Evolutionary conservation across 495 filamentous ascomycete genomes (phyloP), one percentile per base, ranked within the genome.

Genomic region (Cercophora newfieldiana): DNA sequence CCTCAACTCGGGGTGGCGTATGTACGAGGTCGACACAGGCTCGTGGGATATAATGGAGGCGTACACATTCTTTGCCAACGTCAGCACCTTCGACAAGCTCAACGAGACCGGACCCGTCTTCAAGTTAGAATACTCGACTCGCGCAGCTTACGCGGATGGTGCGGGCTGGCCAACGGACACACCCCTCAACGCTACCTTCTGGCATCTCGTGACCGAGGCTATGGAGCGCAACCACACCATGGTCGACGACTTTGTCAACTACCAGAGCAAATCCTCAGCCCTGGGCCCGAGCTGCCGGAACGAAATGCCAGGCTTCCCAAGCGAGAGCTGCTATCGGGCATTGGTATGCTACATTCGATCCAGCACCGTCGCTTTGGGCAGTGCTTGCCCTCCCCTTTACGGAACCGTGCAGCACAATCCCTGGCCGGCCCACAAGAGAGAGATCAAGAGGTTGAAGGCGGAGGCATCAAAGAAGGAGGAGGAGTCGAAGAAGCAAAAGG

Each of bases 261-360:
- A 80, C 61, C 82, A 88, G 69, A 86, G 86, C 3, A 85, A 83
- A 68, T 72, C 66, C 61, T 85, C 82, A 55, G 73, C 83, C 2
- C 74, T 74, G 69, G 83, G 78, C 18, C 84, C 85, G 0, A 79
- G 79, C 22, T 89, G 86, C 63, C 81, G 78, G 16, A 86, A 72
- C 47, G 68, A 63, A n/a, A 4, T 33, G 30, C 30, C 4, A 33
- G 12, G 12, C 5, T 33, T 33, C 30, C 30, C 30, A 4, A 33
- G 30, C 30, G 30, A 33, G 0, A 81, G 71, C 16, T 89, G 86
- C 67, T 77, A 78, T 21, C 60, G 68, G 50, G 84, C 85, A 1
- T 87, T 87, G 77, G 75, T 89, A 19, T 89, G 86, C 60, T 88
- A 88, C 66, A 88, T 87, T 76, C 72, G 85, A 7, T 83, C 80